Percentiles rank a stretch among this genome's conserved stretches.
Evolutionary conservation across 306 rosid species (phyloP).

Genomic region (cucumber (Cucumis sativus)): Cucumber_9930_V3 NC_026661.2:12277501-12278000

Average conservation of each 20-base stretch:
- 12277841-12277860: constrained; percentile 9
- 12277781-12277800: background rate
- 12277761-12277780: background rate
- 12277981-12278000: background rate
- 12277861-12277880: background rate
- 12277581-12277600: too few species aligned
- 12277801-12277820: background rate
- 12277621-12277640: too few species aligned
- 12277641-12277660: too few species aligned
- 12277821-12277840: background rate
- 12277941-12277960: constrained; percentile 4
- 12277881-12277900: background rate
- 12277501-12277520: too few species aligned
- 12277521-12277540: too few species aligned
- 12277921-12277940: background rate
- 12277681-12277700: too few species aligned
- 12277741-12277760: background rate
- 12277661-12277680: too few species aligned
- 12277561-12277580: too few species aligned
- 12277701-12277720: background rate
- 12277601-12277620: too few species aligned
- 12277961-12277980: constrained; percentile 11
- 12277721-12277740: too few species aligned
- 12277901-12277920: background rate
- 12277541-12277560: too few species aligned